A percentile compares a stretch with the other conserved stretches of the same genome.
These are phyloP conservation scores for Hygrophila difformis DNA, from an alignment of 257 asterid genomes.

Conservation along the genomic window DNA sequence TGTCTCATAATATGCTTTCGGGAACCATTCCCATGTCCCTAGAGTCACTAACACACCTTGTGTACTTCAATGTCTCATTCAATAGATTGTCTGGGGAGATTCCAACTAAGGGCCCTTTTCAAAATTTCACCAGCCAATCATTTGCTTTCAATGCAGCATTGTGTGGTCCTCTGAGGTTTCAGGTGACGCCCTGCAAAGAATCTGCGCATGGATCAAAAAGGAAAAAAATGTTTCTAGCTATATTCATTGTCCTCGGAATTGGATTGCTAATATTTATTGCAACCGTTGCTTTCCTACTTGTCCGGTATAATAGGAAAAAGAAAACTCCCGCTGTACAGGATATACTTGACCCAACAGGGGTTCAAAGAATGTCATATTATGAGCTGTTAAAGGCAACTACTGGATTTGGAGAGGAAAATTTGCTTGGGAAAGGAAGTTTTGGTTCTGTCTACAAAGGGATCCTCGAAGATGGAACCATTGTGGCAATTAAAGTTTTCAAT, in stretches of 20 bases:
- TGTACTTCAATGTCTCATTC: conserved; percentile 16
- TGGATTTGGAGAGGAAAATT: conserved; percentile 10
- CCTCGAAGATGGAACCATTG: conserved; percentile 9
- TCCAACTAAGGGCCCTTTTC: conserved; percentile 16
- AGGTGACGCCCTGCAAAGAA: background rate
- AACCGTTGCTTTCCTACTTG: background rate
- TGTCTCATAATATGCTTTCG: conserved; percentile 15
- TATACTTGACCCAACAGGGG: background rate
- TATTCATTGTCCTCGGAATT: conserved; percentile 5
- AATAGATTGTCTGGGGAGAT: conserved; percentile 16
- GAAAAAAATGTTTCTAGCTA: background rate
- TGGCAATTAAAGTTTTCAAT: conserved; percentile 25
- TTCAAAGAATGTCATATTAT: conserved; percentile 13
- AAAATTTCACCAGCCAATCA: conserved; percentile 1
- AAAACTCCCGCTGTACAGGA: too few species aligned
- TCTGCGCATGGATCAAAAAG: background rate
- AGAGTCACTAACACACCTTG: conserved; percentile 12
- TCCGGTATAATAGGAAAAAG: conserved; percentile 3
- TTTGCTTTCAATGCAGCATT: conserved; percentile 8
- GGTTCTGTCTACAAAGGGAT: conserved; percentile 17
- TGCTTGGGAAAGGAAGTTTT: conserved; percentile 15
- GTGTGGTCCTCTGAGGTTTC: background rate
- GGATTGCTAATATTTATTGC: background rate
- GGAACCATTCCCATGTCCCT: conserved; percentile 13
- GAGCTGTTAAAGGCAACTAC: conserved; percentile 14